phyloP scores from a whole-genome alignment of 164 flowering plant species.

The Vitis riparia region DNA sequence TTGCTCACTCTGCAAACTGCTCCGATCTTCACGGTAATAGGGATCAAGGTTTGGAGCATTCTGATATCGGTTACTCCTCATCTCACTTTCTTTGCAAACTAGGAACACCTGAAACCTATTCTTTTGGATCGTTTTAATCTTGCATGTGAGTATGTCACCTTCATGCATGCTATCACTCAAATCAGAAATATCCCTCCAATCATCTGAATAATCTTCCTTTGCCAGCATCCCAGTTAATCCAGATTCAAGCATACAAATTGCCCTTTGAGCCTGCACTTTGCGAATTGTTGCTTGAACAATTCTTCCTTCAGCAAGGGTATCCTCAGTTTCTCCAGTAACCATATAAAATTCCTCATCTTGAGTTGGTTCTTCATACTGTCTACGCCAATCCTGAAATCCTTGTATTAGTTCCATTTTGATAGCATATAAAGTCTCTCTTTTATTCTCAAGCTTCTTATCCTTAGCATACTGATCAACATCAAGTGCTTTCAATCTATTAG shows the following conservation, averaged over 20 bases:
- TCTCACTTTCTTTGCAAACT: conserved; percentile 62
- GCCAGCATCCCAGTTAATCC: conserved; percentile 78
- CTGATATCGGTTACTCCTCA: conserved; percentile 46
- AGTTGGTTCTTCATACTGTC: conserved; percentile 63
- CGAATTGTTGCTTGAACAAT: conserved; percentile 87
- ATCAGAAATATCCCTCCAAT: conserved; percentile 52
- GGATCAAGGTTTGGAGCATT: conserved; percentile 44
- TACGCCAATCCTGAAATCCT: conserved; percentile 88
- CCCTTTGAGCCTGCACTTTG: conserved; percentile 65
- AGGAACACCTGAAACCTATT: conserved; percentile 74
- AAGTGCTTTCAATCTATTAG: conserved; percentile 50
- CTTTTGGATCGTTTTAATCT: conserved; percentile 63
- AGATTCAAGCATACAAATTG: conserved; percentile 74
- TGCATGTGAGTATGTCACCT: conserved; percentile 78
- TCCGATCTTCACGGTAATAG: conserved; percentile 70
- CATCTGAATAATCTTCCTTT: conserved; percentile 73
- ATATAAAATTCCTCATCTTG: conserved; percentile 86
- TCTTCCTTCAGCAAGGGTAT: conserved; percentile 80
- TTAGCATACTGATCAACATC: conserved; percentile 50
- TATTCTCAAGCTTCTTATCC: conserved; percentile 37
- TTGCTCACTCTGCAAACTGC: conserved; percentile 48
- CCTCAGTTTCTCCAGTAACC: conserved; percentile 92
- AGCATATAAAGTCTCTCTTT: conserved; percentile 62
- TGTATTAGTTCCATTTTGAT: conserved; percentile 75
- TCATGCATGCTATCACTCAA: conserved; percentile 65